Base-by-base conservation (phyloP, 1,139 yeast genomes). In the Pichia inconspicua region DNA sequence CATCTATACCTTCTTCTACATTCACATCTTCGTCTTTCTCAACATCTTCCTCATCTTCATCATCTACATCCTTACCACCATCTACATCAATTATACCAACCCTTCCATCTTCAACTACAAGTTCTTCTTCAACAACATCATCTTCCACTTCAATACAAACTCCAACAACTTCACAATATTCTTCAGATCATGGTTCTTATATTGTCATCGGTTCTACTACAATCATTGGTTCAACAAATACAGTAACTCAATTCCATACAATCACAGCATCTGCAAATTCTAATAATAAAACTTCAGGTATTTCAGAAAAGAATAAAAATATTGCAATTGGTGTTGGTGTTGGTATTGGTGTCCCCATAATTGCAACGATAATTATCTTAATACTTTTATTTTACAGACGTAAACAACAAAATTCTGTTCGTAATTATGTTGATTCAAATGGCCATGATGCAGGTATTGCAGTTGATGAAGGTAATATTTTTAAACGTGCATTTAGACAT, bases 251-350 rank as follows among this genome's bases (percentile, higher is more conserved):
- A 14, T 48, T 35, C 27, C 49, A 48, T 17, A 52, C 61, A 6
- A 44, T 57, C 6, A 50, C 61, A 12, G 50, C 57, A 3, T 41
- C 62, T 2, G 44, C 55, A 12, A 43, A 48, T n/a, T 36, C 43
- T 7, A 15, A 30, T 14, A 27, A 52, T 10, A 53, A 59, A 22
- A 50, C 58, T 37, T 47, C 60, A 5, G 74, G 73, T 0, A 59
- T 74, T 3, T 68, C 77, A 0, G 57, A 60, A n/a, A 70, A 72
- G 44, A 64, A 70, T 49, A 68, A 69, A 48, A 68, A 68, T 47
- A 68, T 75, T 31, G 72, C 74, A n/a, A 69, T 75, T 42, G 81
- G 81, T 40, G 72, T 74, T 46, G 73, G 70, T 17, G 73, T 66
- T 19, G 70, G 70, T 46, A 45, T 66, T 5, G 68, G 68, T 45